Percentiles rank a stretch among this genome's conserved stretches.
Evolutionary conservation across 306 rosid genomes (phyloP).

Genomic region (Albizia julibrissin): DNA sequence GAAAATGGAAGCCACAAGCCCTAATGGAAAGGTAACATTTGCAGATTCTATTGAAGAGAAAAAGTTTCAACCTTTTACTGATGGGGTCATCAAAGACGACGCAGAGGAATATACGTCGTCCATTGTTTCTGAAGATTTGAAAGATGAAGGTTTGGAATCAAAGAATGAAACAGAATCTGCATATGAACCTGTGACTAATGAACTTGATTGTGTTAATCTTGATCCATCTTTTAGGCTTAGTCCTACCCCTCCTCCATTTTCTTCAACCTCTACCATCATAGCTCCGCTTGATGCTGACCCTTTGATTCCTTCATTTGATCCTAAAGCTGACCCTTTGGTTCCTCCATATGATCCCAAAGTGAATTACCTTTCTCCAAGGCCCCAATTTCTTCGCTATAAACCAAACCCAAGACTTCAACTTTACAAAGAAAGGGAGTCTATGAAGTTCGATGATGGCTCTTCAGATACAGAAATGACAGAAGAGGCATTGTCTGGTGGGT

Average conservation of each 20-base stretch:
- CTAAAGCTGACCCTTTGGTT: conserved; percentile 62
- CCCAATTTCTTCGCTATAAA: conserved; percentile 79
- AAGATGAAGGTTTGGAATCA: conserved; percentile 26
- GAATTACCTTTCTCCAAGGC: conserved; percentile 83
- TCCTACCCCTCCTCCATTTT: conserved; percentile 50
- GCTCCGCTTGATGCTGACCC: conserved; percentile 72
- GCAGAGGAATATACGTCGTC: not conserved
- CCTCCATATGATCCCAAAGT: conserved; percentile 87
- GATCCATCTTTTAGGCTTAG: conserved; percentile 74
- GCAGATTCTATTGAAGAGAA: conserved; percentile 22
- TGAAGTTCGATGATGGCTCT: conserved; percentile 51
- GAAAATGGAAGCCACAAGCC: conserved; percentile 22
- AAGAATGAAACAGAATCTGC: conserved; percentile 20
- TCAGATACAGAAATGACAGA: conserved; percentile 65
- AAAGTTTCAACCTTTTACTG: conserved; percentile 23
- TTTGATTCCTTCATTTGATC: conserved; percentile 66
- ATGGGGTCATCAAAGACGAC: conserved; percentile 31
- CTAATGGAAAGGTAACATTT: not conserved
- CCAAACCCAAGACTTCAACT: conserved; percentile 63
- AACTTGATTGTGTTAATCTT: conserved; percentile 63
- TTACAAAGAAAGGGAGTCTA: conserved; percentile 31
- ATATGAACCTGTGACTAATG: conserved; percentile 35
- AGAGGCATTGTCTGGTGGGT: conserved; percentile 54
- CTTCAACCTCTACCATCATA: conserved; percentile 31
- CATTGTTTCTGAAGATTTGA: conserved; percentile 34